Evolutionary conservation across 2,329 filamentous ascomycete genomes (phyloP).

Genomic region (Fusarium caatingaense): DNA sequence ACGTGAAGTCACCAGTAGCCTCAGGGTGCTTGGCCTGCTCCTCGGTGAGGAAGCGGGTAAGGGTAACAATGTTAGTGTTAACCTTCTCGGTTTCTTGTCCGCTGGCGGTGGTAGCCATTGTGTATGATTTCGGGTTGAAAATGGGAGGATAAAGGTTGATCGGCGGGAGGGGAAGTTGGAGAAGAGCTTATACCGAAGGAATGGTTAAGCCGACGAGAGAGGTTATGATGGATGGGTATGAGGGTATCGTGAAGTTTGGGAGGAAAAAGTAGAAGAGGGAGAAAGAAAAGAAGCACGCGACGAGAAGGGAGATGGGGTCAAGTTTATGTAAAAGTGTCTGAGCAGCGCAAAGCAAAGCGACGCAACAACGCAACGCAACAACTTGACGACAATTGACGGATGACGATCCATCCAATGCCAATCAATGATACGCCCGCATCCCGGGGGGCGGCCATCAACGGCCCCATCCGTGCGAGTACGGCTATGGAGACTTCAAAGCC

Average conservation of each 20-base stretch:
- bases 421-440: slow-evolving; percentile 42
- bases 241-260: slow-evolving; percentile 32
- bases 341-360: slow-evolving; percentile 3
- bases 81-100: slow-evolving; percentile 77
- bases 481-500: slow-evolving; percentile 25
- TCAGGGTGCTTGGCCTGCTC: slow-evolving; percentile 94
- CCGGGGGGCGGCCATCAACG: slow-evolving; percentile 32
- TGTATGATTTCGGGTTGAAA: slow-evolving; percentile 35
- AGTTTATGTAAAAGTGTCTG: slow-evolving; percentile 26
- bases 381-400: slow-evolving; percentile 36
- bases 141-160: slow-evolving; percentile 27
- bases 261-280: slow-evolving; percentile 19
- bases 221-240: slow-evolving; percentile 31
- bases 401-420: slow-evolving; percentile 32
- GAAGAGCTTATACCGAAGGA: slow-evolving; percentile 30
- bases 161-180: slow-evolving; percentile 29
- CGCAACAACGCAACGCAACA: slow-evolving; percentile 5
- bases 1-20: slow-evolving; percentile 99
- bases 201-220: slow-evolving; percentile 29
- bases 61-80: slow-evolving; percentile 95
- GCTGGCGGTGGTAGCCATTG: slow-evolving; percentile 54
- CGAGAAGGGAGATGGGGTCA: slow-evolving; percentile 33
- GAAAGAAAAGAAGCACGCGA: slow-evolving; percentile 30
- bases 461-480: slow-evolving; percentile 24
- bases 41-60: slow-evolving; percentile 95